phyloP scores from a whole-genome alignment of 805 yeast species.

The Saccharomycopsis fodiens region DNA sequence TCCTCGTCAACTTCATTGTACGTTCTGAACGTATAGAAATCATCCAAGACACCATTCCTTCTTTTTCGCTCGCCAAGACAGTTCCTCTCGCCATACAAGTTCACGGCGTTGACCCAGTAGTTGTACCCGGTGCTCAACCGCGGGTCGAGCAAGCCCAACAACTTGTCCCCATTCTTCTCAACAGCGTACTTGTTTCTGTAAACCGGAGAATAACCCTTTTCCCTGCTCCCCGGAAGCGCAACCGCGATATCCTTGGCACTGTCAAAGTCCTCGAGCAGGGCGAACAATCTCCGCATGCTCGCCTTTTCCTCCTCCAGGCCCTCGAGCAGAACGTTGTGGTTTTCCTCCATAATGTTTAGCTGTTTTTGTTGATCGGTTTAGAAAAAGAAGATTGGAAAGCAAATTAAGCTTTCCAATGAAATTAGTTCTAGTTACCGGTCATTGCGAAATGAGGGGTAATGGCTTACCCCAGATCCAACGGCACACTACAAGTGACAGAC shows the following conservation, averaged over 20 bases:
- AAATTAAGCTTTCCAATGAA: too few relatives aligned
- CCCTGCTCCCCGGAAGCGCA: conserved; percentile 31
- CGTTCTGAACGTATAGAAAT: conserved; percentile 24
- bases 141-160: conserved; percentile 36
- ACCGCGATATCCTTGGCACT: conserved; percentile 21
- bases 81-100: conserved; percentile 30
- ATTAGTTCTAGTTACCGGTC: too few relatives aligned
- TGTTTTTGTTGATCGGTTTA: too few relatives aligned
- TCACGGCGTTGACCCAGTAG: conserved; percentile 36
- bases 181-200: conserved; percentile 32
- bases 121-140: conserved; percentile 37
- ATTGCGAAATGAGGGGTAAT: too few relatives aligned
- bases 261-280: not conserved
- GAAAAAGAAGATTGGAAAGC: too few relatives aligned
- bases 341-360: not conserved
- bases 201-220: conserved; percentile 37
- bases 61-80: conserved; percentile 40
- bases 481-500: too few relatives aligned
- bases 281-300: not conserved
- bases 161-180: conserved; percentile 18
- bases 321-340: not conserved
- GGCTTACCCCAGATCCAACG: too few relatives aligned
- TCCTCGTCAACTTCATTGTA: conserved; percentile 29
- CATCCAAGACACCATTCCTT: conserved; percentile 20
- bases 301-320: not conserved